Evolutionary conservation across 2,329 filamentous ascomycete genomes (phyloP).

Genomic region (Stylonectria norvegica): DNA sequence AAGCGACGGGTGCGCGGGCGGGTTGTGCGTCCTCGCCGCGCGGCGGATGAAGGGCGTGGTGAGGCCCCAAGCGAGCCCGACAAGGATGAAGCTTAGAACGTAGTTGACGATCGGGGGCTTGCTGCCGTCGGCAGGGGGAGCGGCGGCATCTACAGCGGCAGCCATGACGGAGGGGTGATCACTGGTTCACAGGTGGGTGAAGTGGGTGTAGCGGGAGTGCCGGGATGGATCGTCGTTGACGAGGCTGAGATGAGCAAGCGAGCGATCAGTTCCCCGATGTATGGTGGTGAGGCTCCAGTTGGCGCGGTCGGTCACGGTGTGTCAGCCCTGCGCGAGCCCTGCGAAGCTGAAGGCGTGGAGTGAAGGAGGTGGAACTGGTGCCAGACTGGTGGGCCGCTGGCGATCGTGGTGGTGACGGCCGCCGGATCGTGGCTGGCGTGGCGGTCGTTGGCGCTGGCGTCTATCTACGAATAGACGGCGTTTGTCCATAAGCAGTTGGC

Average conservation of each 20-base stretch:
- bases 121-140: constrained; percentile 11
- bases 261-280: too few species aligned
- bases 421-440: constrained; percentile 1
- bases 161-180: too few species aligned
- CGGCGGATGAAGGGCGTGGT: constrained; percentile 89
- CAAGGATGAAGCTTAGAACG: constrained; percentile 82
- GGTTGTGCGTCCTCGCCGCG: constrained; percentile 73
- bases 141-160: neutral
- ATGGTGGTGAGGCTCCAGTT: too few species aligned
- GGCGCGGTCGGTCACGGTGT: too few species aligned
- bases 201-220: too few species aligned
- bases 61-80: constrained; percentile 89
- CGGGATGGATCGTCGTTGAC: too few species aligned
- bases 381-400: neutral
- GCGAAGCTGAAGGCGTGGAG: neutral
- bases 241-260: too few species aligned
- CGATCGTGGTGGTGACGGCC: neutral
- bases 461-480: constrained; percentile 18
- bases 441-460: constrained; percentile 19
- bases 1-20: constrained; percentile 56
- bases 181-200: too few species aligned
- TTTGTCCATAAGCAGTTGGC: constrained; percentile 14
- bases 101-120: constrained; percentile 69
- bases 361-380: too few species aligned
- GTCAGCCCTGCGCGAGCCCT: constrained; percentile 2